A percentile compares a stretch with the other conserved stretches of the same genome.
phyloP scores from a whole-genome alignment of 1,284 basidiomycete genomes.

The Irpex rosettiformis region DNA sequence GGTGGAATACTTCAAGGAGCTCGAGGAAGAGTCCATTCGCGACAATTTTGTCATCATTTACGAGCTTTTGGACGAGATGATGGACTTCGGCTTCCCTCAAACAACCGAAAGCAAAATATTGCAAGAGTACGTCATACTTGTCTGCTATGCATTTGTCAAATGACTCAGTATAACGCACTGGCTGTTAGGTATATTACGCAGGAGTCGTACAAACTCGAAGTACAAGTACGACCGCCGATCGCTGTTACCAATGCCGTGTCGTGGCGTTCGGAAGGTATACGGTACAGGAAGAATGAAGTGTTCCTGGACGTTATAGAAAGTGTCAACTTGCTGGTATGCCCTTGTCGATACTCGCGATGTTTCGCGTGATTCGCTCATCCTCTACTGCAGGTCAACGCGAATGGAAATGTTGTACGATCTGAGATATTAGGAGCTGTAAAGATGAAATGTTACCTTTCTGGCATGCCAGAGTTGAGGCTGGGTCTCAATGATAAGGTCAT shows the following conservation, averaged over 20 bases:
- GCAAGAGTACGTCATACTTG: constrained; percentile 71
- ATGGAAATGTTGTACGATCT: constrained; percentile 95
- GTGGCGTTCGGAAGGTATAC: constrained; percentile 97
- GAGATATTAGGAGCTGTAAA: constrained; percentile 98
- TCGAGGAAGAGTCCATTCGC: constrained; percentile 98
- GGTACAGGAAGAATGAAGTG: constrained; percentile 99
- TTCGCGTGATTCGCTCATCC: too few species aligned
- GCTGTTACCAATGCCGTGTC: constrained; percentile 99
- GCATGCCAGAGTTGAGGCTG: constrained; percentile 96
- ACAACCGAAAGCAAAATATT: constrained; percentile 99
- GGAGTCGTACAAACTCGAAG: constrained; percentile 97
- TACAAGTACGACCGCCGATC: constrained; percentile 95
- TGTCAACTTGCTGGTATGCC: constrained; percentile 87
- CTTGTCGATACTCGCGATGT: constrained; percentile 1
- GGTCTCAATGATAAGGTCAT: constrained; percentile 99
- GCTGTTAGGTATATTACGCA: constrained; percentile 91
- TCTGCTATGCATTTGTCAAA: not conserved
- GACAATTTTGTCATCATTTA: constrained; percentile 99
- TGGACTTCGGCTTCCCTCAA: constrained; percentile 99
- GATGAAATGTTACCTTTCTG: constrained; percentile 99
- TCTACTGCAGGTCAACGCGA: constrained; percentile 84
- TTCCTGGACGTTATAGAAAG: constrained; percentile 99
- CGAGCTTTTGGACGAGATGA: constrained; percentile 99
- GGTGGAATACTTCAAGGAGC: constrained; percentile 98
- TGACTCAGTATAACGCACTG: not conserved